These are phyloP conservation scores for Auricularia cornea DNA, from an alignment of 768 basidiomycete species.

Conservation along the genomic window DNA sequence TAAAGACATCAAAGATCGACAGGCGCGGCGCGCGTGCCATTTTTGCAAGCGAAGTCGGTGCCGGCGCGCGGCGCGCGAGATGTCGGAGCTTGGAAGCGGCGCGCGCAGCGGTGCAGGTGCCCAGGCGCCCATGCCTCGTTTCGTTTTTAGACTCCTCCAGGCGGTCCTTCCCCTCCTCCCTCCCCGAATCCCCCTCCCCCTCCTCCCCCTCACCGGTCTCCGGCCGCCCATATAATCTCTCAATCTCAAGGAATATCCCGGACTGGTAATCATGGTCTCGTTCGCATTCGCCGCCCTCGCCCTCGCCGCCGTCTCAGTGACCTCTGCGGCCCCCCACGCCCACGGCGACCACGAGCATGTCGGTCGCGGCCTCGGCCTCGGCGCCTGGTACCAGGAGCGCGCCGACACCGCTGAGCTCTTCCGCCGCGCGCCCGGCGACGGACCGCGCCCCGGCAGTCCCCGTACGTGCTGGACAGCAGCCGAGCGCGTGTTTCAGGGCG, in stretches of 20 bases:
- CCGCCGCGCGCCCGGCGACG: conserved; percentile 33
- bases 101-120: too few relatives aligned
- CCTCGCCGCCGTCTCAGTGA: background rate
- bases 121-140: too few relatives aligned
- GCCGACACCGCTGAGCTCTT: conserved; percentile 63
- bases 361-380: conserved; percentile 17
- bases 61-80: too few relatives aligned
- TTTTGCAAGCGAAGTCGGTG: too few relatives aligned
- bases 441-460: conserved; percentile 48
- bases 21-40: too few relatives aligned
- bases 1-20: too few relatives aligned
- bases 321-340: conserved; percentile 8
- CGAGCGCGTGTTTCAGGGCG: background rate
- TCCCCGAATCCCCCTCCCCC: too few relatives aligned
- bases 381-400: conserved; percentile 53
- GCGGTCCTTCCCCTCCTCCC: too few relatives aligned
- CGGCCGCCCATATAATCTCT: background rate
- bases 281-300: background rate
- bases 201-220: too few relatives aligned
- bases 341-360: conserved; percentile 16
- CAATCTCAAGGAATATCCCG: background rate
- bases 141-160: too few relatives aligned
- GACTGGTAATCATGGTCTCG: background rate
- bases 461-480: conserved; percentile 30
- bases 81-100: too few relatives aligned